Conservation (phyloP, 2,329 filamentous ascomycete genomes). For the Fonsecaea multimorphosa region DNA sequence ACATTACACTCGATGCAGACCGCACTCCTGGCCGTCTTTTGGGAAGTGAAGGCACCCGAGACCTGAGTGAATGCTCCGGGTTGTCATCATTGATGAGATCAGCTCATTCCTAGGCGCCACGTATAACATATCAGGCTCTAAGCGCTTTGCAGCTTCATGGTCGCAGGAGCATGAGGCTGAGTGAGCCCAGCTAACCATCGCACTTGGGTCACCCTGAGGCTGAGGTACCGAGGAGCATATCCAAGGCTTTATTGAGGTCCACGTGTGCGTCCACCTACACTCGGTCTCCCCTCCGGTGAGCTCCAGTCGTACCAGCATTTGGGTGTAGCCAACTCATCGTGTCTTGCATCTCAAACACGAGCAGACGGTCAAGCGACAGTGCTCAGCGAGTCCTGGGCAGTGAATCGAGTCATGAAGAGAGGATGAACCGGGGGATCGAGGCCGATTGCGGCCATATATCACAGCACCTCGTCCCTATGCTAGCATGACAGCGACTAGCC, state of each 20-base stretch:
- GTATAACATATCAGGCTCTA: constrained; percentile 43
- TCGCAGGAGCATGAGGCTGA: constrained; percentile 15
- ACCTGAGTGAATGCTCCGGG: constrained; percentile 18
- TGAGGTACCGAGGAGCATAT: neutral
- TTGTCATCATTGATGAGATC: constrained; percentile 35
- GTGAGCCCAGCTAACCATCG: constrained; percentile 27
- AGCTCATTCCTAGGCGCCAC: constrained; percentile 50
- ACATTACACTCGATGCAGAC: constrained; percentile 22
- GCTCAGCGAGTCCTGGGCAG: constrained; percentile 18
- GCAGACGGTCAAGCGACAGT: constrained; percentile 20
- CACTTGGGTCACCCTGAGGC: constrained; percentile 4
- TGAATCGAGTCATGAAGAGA: constrained; percentile 23
- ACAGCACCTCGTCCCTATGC: neutral
- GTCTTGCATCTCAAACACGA: constrained; percentile 17
- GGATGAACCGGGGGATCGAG: neutral
- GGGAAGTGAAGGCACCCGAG: constrained; percentile 58
- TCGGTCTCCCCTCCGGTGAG: constrained; percentile 11
- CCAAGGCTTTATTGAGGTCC: neutral
- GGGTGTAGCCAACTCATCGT: constrained; percentile 21
- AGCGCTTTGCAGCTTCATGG: constrained; percentile 23
- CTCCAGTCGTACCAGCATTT: constrained; percentile 23
- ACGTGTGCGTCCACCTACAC: constrained; percentile 21
- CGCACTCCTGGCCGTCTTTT: constrained; percentile 57
- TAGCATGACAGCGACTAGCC: neutral
- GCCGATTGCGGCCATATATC: neutral